Evolutionary conservation across 495 filamentous ascomycete species (phyloP), one percentile per base, ranked within the genome.

Genomic region (Xylaria bambusicola): DNA sequence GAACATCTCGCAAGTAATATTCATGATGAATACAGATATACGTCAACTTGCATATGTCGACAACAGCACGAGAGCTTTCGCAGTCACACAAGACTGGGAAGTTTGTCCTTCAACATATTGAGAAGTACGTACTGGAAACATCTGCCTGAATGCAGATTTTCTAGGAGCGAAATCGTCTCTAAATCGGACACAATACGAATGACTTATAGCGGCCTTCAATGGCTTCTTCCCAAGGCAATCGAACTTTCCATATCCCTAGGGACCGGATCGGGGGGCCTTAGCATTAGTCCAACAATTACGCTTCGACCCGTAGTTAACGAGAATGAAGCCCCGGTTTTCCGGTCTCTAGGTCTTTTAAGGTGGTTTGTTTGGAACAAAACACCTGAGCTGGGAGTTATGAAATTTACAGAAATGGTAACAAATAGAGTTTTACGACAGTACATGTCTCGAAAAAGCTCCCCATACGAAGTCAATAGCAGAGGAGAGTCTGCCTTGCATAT

Each of bases 361-460:
- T n/a, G n/a, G n/a, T n/a, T n/a, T n/a, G 15, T 33, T 49, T 49
- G 15, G 6, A 3, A n/a, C n/a, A n/a, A n/a, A n/a, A n/a, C n/a
- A n/a, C n/a, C n/a, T n/a, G 5, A 9, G 36, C 12, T 15, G 3
- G 12, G 8, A 3, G 12, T 15, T 7, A 29, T 17, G 15, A 3
- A 8, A 10, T 10, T 31, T 9, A 8, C 31, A 5, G 46, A 49
- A 2, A 5, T 17, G 10, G 26, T 33, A 33, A 2, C 8, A 5
- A 13, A 49, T 49, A 29, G 46, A 31, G 31, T 49, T 9, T 6
- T 9, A 15, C 46, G 8, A 8, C 46, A 49, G 24, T 49, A 49
- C 26, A 49, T 49, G 26, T 49, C 15, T 49, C 46, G 46, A 49
- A 49, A 18, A 31, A 49, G 46, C 20, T 49, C 46, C 1, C 46